phyloP scores from a whole-genome alignment of 345 rosid genomes.

The Brassica nigra region DNA sequence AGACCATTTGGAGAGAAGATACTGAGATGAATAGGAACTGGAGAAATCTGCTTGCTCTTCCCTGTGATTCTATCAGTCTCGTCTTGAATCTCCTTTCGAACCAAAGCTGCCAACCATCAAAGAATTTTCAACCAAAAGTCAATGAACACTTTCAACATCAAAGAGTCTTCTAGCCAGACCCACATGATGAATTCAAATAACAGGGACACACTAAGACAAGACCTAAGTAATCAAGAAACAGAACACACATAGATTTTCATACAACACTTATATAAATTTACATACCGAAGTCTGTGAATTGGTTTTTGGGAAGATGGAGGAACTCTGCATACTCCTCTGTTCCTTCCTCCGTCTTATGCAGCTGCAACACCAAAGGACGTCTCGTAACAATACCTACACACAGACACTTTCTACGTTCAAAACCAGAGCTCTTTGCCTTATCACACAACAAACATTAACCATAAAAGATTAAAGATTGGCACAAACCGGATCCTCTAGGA shows the following conservation, averaged over 20 bases:
- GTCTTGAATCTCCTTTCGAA: constrained; percentile 87
- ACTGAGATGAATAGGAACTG: constrained; percentile 92
- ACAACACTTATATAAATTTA: not conserved
- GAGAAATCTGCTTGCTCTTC: constrained; percentile 84
- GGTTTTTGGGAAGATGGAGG: constrained; percentile 71
- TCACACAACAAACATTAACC: not conserved
- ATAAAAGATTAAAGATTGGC: not conserved
- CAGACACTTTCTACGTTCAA: not conserved
- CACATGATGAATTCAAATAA: not conserved
- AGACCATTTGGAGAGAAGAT: constrained; percentile 82
- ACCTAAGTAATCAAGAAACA: not conserved
- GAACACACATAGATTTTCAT: not conserved
- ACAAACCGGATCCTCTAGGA: constrained; percentile 94
- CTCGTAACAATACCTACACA: constrained; percentile 83
- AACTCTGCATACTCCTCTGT: constrained; percentile 83
- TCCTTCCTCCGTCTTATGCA: constrained; percentile 76
- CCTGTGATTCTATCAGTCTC: constrained; percentile 94
- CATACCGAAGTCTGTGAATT: constrained; percentile 72
- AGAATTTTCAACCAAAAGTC: not conserved
- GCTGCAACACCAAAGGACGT: constrained; percentile 89
- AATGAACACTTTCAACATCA: not conserved
- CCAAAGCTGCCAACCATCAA: constrained; percentile 55
- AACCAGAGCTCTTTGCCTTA: not conserved
- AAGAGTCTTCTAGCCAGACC: not conserved
- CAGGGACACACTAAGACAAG: not conserved